phyloP scores from a whole-genome alignment of 164 flowering plant genomes.

The Vitis amurensis region DNA sequence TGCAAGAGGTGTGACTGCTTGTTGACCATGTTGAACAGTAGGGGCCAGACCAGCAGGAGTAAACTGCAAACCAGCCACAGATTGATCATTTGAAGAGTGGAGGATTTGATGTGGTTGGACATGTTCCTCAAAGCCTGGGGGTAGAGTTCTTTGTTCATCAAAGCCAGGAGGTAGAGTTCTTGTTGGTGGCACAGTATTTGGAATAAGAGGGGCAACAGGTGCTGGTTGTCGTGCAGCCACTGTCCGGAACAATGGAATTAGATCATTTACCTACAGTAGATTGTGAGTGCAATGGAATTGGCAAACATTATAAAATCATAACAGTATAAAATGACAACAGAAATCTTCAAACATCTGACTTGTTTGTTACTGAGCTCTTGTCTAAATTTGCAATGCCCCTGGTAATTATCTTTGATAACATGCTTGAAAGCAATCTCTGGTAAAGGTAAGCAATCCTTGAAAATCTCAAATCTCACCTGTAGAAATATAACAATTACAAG shows the following conservation, averaged over 20 bases:
- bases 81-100: slow-evolving; percentile 11
- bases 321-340: not conserved
- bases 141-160: too few relatives aligned
- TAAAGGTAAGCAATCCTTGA: slow-evolving; percentile 35
- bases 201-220: slow-evolving; percentile 3
- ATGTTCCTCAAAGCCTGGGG: not conserved
- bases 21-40: not conserved
- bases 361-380: slow-evolving; percentile 30
- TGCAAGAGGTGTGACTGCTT: slow-evolving; percentile 1
- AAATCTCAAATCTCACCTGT: slow-evolving; percentile 37
- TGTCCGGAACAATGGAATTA: slow-evolving; percentile 30
- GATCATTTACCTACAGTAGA: slow-evolving; percentile 31
- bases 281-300: not conserved
- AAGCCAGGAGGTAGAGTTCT: not conserved
- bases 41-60: not conserved
- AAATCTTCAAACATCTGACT: slow-evolving; percentile 12
- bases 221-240: slow-evolving; percentile 8
- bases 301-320: not conserved
- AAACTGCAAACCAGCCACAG: not conserved
- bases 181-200: not conserved
- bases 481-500: not conserved
- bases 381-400: slow-evolving; percentile 21
- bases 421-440: slow-evolving; percentile 33
- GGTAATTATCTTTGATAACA: slow-evolving; percentile 31
- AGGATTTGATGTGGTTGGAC: slow-evolving; percentile 2